Base-by-base conservation (phyloP, 495 filamentous ascomycete species). In the Hyaloscypha hepaticicola region DNA sequence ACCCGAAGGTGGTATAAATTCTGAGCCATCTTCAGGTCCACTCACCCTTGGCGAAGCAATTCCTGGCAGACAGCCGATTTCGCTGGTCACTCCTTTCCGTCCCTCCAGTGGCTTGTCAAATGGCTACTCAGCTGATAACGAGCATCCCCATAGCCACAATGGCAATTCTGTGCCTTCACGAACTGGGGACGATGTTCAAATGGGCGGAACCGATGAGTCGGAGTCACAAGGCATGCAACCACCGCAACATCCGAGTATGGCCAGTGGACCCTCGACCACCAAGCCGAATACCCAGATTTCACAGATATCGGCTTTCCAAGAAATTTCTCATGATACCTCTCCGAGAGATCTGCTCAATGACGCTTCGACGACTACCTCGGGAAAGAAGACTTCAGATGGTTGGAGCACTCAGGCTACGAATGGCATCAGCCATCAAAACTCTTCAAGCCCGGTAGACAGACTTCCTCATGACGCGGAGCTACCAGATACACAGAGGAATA, bases 361-460 rank as follows among this genome's bases (percentile, higher is more conserved):
- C 69, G 93, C 92, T 4, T 96, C 93, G 8, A 95, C 91, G 0
- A 92, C 90, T n/a, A 90, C 89, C 48, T 91, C 89, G 5, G 85
- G 89, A 41, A 87, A 91, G 68, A 92, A 90, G 69, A 89, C 87
- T 2, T 70, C 7, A 68, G 77, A 67, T 73, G 33, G 79, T 65
- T 80, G 81, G 70, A 85, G 86, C 67, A 89, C 88, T 0, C 89
- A 92, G 72, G 75, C 75, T 56, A 87, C 87, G 5, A 89, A 87
- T 67, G 87, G 80, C 19, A 71, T 77, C 33, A 71, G 73, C 64
- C 74, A 79, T 24, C 71, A 73, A 25, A 70, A 69, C 14, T 72
- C 70, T 41, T 68, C 63, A 21, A 66, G 66, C 48, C 66, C 66
- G 8, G 19, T 60, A 6, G 64, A 72, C 11, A 52, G 24, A 27